phyloP scores from a whole-genome alignment of 805 yeast genomes.

The Yarrowia keelungensis region DNA sequence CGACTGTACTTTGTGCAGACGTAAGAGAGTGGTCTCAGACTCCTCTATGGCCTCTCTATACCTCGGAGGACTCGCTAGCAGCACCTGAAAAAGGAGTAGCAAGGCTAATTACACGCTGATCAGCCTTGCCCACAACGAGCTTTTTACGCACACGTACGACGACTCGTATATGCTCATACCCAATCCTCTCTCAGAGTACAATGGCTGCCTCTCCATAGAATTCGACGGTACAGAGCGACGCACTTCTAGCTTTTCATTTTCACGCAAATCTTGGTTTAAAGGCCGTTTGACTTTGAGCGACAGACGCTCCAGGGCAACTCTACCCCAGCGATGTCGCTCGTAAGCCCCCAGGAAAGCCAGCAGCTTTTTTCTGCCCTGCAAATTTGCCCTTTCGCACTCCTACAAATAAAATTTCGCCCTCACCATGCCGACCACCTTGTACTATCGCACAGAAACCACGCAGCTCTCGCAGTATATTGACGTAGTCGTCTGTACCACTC shows the following conservation, averaged over 20 bases:
- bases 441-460: conserved; percentile 31
- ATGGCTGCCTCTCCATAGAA: conserved; percentile 9
- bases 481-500: conserved; percentile 16
- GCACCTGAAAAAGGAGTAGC: not conserved
- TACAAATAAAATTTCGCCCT: not conserved
- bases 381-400: not conserved
- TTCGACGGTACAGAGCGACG: not conserved
- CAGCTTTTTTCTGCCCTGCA: not conserved
- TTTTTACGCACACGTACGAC: not conserved
- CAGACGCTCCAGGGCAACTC: conserved; percentile 1
- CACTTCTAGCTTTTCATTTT: conserved; percentile 22
- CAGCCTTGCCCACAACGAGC: conserved; percentile 10
- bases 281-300: conserved; percentile 21
- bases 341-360: too few species aligned
- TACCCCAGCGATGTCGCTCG: conserved; percentile 19
- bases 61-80: not conserved
- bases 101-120: conserved; percentile 4
- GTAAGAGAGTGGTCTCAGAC: too few species aligned
- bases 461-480: conserved; percentile 9
- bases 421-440: conserved; percentile 16
- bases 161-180: not conserved
- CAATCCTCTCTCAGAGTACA: not conserved
- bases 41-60: too few species aligned
- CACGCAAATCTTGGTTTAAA: conserved; percentile 26
- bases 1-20: not conserved